Conservation (phyloP, 441 rosid genomes). For the Populus hybrid region DNA sequence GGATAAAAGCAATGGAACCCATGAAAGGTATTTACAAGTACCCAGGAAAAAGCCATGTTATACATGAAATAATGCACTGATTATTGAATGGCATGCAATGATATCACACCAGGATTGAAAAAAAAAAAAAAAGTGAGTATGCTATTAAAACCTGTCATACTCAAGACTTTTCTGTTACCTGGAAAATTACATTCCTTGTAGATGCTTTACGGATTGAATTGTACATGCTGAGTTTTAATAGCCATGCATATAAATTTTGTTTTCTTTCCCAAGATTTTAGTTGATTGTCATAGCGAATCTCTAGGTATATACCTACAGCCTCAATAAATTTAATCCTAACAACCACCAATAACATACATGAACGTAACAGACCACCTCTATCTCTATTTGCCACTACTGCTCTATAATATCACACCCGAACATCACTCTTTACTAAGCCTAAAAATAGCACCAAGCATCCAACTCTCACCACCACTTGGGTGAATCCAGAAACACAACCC, state of each 20-base stretch:
- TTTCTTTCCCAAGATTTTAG: neutral
- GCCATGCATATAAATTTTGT: neutral
- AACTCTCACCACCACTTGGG: neutral
- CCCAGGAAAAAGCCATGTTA: neutral
- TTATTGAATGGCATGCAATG: neutral
- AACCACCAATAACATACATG: neutral
- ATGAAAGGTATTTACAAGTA: neutral
- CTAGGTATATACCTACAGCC: neutral
- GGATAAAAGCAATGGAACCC: neutral
- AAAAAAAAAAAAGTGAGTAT: neutral
- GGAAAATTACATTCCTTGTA: neutral
- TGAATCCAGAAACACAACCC: neutral
- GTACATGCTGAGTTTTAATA: neutral
- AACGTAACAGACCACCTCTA: neutral
- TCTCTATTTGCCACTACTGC: neutral
- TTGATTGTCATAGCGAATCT: neutral
- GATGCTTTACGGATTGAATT: neutral
- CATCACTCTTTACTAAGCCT: neutral
- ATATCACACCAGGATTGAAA: neutral
- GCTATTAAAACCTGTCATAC: neutral
- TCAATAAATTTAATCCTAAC: neutral
- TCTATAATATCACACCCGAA: neutral
- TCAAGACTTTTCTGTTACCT: neutral
- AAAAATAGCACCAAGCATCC: neutral
- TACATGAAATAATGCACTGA: neutral